Evolutionary conservation across 202 grass and related monocot genomes (phyloP), one percentile per base, ranked within the genome.

Genomic region (Thinopyrum obtusiflorum): DNA sequence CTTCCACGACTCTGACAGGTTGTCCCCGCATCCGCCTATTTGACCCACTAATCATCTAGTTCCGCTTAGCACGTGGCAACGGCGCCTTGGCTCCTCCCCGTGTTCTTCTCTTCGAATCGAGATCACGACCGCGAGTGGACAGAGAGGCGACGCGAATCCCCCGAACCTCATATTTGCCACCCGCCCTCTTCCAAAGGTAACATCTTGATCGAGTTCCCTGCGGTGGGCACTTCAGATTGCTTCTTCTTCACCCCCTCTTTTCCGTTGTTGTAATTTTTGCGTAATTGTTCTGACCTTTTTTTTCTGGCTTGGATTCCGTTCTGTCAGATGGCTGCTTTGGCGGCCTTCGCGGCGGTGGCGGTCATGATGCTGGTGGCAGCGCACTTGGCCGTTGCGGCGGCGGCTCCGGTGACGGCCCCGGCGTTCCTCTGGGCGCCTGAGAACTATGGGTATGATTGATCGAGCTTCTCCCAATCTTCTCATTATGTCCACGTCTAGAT

Each of bases 371-470:
- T 80, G 71, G 71, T 9, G 5, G 10, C 71, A 20, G 13, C 15
- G 25, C 61, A 44, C 18, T 47, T 28, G 4, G 40, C 24, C 7
- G 70, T 8, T 27, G 37, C 39, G 15, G 61, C 61, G 1, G 36
- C 61, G 17, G 39, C 26, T 80, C 25, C 17, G 3, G 15, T 80
- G 61, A 66, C 25, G 10, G 78, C 35, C 7, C 61, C 61, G 3
- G 78, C 61, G 5, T 80, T 80, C 78, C 61, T 66, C 17, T 80
- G 61, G 78, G 78, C 78, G 15, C 39, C 78, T 9, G 40, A 66
- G 26, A 80, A 80, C 78, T 80, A 80, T 26, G 78, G 78, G 39
- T 80, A 66, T 20, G 71, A 12, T 27, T 65, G 15, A 25, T 20
- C 27, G 32, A 23, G 24, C 15, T 65, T 44, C 24, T 42, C 25